Base-by-base conservation (phyloP, 345 rosid genomes). In the Populus ilicifolia region DNA sequence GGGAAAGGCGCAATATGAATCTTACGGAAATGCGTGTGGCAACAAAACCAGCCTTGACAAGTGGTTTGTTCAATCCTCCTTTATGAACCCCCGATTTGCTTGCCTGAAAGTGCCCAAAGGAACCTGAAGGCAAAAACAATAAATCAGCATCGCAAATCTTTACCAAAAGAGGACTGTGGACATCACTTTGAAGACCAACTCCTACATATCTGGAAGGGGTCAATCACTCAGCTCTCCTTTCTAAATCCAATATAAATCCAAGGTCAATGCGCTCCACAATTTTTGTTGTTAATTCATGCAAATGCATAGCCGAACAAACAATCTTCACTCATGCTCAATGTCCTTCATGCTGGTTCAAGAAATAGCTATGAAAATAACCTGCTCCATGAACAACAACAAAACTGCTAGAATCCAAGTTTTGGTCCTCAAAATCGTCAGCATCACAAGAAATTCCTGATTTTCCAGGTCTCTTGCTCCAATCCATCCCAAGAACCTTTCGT, bases 41-140 rank as follows among this genome's bases (percentile, higher is more conserved):
- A 18, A 93, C 94, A 65, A 95, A 95, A 54, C 99, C 98, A 78
- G 97, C 97, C 87, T 90, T 93, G 70, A 93, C 97, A 69, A 90
- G 78, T 38, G 93, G 83, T 79, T 80, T 89, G 65, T 83, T 72
- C 77, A 95, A 85, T 72, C 96, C 99, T 72, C 99, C 99, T 86
- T 85, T 93, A 69, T 93, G 99, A 82, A 95, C 98, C 43, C 94
- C 94, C 8, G 98, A 95, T 86, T 83, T 87, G 85, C 99, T 93
- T 7, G 99, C 99, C 83, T 95, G 99, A 83, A 93, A 95, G 78
- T 95, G 98, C 64, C 99, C 99, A 83, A 95, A 95, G 46, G 98
- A 95, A 84, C 97, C 99, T 93, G 85, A 81, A 73, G 61, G 61
- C 74, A 66, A 74, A 75, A 80, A 33, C 5, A 25, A 2, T 50